Conservation (phyloP, 257 asterid species). For the Apocynum venetum region DNA sequence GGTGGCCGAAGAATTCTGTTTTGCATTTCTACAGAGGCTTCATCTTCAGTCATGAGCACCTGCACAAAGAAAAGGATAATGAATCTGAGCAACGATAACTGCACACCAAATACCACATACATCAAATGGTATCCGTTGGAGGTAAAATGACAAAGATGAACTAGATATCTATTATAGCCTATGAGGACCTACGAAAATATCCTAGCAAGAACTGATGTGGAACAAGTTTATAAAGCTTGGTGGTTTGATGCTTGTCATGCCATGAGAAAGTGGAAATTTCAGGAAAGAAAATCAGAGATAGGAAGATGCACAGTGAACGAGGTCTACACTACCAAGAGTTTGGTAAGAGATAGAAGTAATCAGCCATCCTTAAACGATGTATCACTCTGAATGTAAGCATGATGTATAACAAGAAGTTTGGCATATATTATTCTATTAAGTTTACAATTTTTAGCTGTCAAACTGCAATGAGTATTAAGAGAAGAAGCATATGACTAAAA, state of each 20-base stretch:
- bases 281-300: not conserved
- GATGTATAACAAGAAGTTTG: not conserved
- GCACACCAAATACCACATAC: not conserved
- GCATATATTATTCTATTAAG: not conserved
- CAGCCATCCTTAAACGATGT: not conserved
- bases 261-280: not conserved
- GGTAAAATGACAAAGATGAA: not conserved
- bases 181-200: not conserved
- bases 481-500: not conserved
- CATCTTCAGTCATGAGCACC: conserved; percentile 88
- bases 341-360: not conserved
- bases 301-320: not conserved
- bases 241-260: not conserved
- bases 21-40: conserved; percentile 57
- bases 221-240: not conserved
- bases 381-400: not conserved
- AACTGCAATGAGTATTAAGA: not conserved
- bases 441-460: not conserved
- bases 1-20: conserved; percentile 55
- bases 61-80: conserved; percentile 20
- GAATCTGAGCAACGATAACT: not conserved
- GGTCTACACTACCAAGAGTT: not conserved
- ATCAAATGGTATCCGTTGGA: not conserved
- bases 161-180: not conserved
- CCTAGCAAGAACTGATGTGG: not conserved